phyloP scores from a whole-genome alignment of 2,329 filamentous ascomycete species.

The Cladophialophora immunda region DNA sequence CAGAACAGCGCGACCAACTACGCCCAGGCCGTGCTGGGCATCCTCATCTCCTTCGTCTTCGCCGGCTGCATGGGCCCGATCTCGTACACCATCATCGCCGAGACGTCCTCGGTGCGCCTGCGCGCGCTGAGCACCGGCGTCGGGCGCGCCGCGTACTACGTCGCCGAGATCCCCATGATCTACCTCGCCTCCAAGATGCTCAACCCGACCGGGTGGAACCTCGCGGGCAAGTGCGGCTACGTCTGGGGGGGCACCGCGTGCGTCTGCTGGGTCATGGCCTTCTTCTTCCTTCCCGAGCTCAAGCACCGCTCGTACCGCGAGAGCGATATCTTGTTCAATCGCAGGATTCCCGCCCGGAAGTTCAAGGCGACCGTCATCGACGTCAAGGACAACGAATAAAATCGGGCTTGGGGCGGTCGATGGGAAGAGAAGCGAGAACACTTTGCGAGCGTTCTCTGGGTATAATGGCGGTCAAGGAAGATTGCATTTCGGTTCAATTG shows the following conservation, averaged over 20 bases:
- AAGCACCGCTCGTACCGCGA: constrained; percentile 67
- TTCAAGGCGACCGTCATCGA: constrained; percentile 61
- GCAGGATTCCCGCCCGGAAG: constrained; percentile 62
- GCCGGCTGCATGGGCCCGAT: constrained; percentile 69
- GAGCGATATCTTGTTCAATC: constrained; percentile 68
- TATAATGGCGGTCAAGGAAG: too few relatives aligned
- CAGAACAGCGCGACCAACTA: constrained; percentile 52
- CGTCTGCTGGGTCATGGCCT: constrained; percentile 62
- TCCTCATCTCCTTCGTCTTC: constrained; percentile 73
- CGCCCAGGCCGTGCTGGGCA: constrained; percentile 69
- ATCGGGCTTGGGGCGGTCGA: background rate
- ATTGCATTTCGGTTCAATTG: background rate
- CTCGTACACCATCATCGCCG: constrained; percentile 73
- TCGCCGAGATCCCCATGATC: constrained; percentile 72
- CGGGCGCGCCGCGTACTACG: constrained; percentile 70
- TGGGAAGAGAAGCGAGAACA: background rate
- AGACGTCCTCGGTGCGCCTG: constrained; percentile 72
- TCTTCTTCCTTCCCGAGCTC: constrained; percentile 63
- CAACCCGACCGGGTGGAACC: constrained; percentile 52
- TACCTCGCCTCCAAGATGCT: constrained; percentile 59
- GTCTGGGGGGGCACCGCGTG: constrained; percentile 67
- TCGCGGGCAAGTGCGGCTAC: constrained; percentile 66
- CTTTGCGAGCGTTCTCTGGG: too few relatives aligned
- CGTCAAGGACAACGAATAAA: constrained; percentile 69
- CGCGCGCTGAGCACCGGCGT: constrained; percentile 71